Conservation (phyloP, 805 yeast species). For the Candida ascalaphidarum region DNA sequence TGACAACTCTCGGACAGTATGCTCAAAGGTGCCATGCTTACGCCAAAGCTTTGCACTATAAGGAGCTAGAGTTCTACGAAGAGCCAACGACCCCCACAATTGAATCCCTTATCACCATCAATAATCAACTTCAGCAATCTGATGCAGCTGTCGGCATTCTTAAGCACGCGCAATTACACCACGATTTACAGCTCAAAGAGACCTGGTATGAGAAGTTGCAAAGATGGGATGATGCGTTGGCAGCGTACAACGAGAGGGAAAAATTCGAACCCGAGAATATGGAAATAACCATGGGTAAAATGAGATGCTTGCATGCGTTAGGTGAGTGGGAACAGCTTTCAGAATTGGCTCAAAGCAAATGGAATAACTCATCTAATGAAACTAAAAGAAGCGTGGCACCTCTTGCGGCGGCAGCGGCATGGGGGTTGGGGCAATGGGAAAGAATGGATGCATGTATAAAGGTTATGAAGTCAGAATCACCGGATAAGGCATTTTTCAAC, state of each 20-base stretch:
- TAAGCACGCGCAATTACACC: slow-evolving; percentile 88
- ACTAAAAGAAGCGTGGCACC: slow-evolving; percentile 85
- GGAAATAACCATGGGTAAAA: slow-evolving; percentile 93
- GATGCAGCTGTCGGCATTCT: slow-evolving; percentile 97
- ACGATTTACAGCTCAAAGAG: slow-evolving; percentile 84
- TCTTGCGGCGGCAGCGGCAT: slow-evolving; percentile 96
- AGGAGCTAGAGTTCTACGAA: slow-evolving; percentile 88
- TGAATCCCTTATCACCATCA: slow-evolving; percentile 85
- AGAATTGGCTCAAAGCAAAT: slow-evolving; percentile 75
- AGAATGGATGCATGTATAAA: slow-evolving; percentile 84
- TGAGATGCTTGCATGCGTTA: slow-evolving; percentile 96
- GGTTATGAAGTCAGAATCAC: slow-evolving; percentile 87
- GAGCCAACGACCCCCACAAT: slow-evolving; percentile 89
- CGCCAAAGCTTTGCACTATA: slow-evolving; percentile 94
- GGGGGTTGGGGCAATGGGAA: slow-evolving; percentile 98
- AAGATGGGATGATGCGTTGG: slow-evolving; percentile 96
- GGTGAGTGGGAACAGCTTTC: slow-evolving; percentile 97
- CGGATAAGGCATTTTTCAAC: slow-evolving; percentile 91
- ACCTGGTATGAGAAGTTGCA: slow-evolving; percentile 97
- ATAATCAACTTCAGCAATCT: slow-evolving; percentile 89
- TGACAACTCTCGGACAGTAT: slow-evolving; percentile 82
- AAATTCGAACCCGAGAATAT: slow-evolving; percentile 55
- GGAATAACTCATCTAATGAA: slow-evolving; percentile 70
- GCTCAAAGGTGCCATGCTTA: slow-evolving; percentile 96
- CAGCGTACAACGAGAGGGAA: slow-evolving; percentile 80